A percentile compares a stretch with the other conserved stretches of the same genome.
phyloP scores from a whole-genome alignment of 2,329 filamentous ascomycete species.

The Penicillium sp. region DNA sequence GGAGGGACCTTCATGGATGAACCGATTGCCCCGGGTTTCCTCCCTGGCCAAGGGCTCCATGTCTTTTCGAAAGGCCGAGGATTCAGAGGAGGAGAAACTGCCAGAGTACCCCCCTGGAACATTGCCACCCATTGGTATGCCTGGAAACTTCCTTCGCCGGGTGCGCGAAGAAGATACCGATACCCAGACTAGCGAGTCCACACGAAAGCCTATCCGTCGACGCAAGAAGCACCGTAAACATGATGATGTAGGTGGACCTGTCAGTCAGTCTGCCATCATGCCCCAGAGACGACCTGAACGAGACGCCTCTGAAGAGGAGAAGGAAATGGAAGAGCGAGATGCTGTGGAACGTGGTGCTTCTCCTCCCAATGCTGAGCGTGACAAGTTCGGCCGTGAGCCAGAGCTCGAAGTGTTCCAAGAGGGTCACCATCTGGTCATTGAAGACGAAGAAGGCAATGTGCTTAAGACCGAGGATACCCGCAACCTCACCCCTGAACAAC shows the following conservation, averaged over 20 bases:
- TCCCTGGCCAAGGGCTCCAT: conserved; percentile 79
- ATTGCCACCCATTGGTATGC: conserved; percentile 68
- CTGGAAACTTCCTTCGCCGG: conserved; percentile 76
- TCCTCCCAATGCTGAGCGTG: conserved; percentile 35
- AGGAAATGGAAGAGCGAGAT: conserved; percentile 29
- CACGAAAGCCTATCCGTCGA: conserved; percentile 44
- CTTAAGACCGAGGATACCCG: conserved; percentile 61
- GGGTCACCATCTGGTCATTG: conserved; percentile 74
- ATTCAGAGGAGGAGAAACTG: conserved; percentile 58
- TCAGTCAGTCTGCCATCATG: conserved; percentile 85
- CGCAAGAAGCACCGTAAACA: conserved; percentile 62
- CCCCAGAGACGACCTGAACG: conserved; percentile 53
- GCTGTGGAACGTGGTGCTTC: conserved; percentile 38
- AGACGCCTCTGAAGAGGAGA: conserved; percentile 22
- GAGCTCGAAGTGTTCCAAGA: conserved; percentile 74
- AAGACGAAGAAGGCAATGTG: conserved; percentile 85
- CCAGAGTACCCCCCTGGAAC: conserved; percentile 65
- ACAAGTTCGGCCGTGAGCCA: conserved; percentile 36
- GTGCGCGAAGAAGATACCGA: conserved; percentile 72
- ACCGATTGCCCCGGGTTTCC: conserved; percentile 76
- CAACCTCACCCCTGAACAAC: conserved; percentile 55
- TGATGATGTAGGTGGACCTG: conserved; percentile 83
- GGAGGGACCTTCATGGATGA: conserved; percentile 92
- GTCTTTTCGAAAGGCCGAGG: conserved; percentile 70
- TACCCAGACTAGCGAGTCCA: conserved; percentile 55